Percentiles rank a stretch among this genome's conserved stretches.
phyloP scores from a whole-genome alignment of 1,284 basidiomycete genomes.

The Tremellales sp. region DNA sequence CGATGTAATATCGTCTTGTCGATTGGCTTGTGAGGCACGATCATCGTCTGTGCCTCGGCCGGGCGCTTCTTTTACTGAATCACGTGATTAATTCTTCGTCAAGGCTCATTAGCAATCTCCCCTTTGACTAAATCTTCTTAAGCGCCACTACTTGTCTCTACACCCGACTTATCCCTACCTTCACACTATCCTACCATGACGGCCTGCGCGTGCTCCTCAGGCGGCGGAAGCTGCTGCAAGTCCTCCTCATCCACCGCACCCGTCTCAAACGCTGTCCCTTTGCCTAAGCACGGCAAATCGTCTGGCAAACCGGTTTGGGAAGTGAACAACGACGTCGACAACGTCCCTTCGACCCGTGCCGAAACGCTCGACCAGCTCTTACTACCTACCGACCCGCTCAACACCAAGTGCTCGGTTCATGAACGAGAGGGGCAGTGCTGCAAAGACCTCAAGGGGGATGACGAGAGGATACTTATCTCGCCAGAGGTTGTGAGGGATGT shows the following conservation, averaged over 20 bases:
- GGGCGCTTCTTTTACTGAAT: too few relatives aligned
- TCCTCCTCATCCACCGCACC: conserved; percentile 2
- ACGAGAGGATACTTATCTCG: conserved; percentile 48
- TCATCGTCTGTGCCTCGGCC: too few relatives aligned
- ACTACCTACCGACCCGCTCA: not conserved
- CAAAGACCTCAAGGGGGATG: conserved; percentile 49
- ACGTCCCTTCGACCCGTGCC: not conserved
- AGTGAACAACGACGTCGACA: not conserved
- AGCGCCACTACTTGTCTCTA: not conserved
- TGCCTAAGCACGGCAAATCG: conserved; percentile 4
- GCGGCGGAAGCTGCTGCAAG: conserved; percentile 6
- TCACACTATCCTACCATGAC: too few relatives aligned
- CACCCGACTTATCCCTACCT: not conserved
- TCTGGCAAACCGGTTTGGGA: not conserved
- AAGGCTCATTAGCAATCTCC: too few relatives aligned
- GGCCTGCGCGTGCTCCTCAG: conserved; percentile 4
- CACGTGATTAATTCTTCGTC: too few relatives aligned
- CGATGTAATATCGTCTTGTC: too few relatives aligned
- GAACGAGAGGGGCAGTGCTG: conserved; percentile 11
- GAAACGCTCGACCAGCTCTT: not conserved
- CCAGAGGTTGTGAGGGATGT: conserved; percentile 50
- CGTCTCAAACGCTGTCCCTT: conserved; percentile 5
- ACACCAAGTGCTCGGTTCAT: not conserved
- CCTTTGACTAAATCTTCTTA: too few relatives aligned
- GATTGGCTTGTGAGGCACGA: too few relatives aligned